A percentile compares a stretch with the other conserved stretches of the same genome.
Evolutionary conservation across 179 eudicot genomes (phyloP).

Genomic region (Amaranthus tricolor): DNA sequence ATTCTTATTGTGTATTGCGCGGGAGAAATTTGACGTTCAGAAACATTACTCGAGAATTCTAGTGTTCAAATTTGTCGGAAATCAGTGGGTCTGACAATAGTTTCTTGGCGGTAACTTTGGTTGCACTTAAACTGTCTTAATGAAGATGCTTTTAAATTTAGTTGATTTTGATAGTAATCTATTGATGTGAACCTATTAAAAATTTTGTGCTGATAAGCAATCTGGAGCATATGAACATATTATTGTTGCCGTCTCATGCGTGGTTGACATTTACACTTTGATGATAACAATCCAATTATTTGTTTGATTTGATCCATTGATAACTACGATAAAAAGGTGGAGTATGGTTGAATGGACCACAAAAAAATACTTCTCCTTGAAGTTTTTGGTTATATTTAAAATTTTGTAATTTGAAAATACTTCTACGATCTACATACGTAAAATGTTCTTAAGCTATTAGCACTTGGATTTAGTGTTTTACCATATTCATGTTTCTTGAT

Average conservation of each 20-base stretch:
- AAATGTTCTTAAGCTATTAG: no score
- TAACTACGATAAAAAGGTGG: not conserved
- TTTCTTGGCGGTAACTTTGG: not conserved
- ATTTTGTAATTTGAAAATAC: no score
- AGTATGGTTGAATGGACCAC: no score
- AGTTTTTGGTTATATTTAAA: no score
- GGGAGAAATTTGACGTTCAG: not conserved
- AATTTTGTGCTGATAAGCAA: not conserved
- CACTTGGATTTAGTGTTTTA: no score
- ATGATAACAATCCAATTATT: not conserved
- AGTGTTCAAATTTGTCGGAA: not conserved
- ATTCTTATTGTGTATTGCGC: not conserved
- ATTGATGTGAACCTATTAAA: slow-evolving; percentile 8
- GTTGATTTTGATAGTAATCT: not conserved
- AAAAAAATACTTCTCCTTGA: no score
- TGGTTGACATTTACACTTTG: not conserved
- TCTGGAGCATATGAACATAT: not conserved
- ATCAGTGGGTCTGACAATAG: not conserved
- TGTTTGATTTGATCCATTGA: not conserved
- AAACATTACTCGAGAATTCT: not conserved
- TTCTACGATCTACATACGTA: no score
- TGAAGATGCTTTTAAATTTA: not conserved
- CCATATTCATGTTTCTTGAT: no score
- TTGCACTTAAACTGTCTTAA: not conserved
- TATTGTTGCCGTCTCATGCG: not conserved